Base-by-base conservation (phyloP, 495 filamentous ascomycete species). In the Lindgomyces ingoldianus region DNA sequence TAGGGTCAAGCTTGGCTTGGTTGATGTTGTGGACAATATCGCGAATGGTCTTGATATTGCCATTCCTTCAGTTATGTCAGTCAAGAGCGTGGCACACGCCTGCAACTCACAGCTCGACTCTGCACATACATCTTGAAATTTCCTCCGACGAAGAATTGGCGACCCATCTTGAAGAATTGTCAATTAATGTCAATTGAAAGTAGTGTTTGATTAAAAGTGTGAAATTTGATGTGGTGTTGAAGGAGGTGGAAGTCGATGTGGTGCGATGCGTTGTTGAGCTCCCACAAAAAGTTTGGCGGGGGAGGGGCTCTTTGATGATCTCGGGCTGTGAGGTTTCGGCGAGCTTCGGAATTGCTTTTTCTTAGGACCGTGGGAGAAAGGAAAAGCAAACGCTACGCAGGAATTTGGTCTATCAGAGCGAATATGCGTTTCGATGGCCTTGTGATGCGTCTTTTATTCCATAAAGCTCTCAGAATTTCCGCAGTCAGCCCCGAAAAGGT, bases 61-160 rank as follows among this genome's bases (percentile, higher is more conserved):
- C 93, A 83, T 98, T 98, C 91, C 91, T 96, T 62, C 36, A 52
- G 45, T 21, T 36, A 18, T 41, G 59, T 68, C 53, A 68, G 65
- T 46, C 24, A 3, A 8, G 44, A 8, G 47, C 29, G 10, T 22
- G 25, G 39, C 45, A 18, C 9, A 2, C 25, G 4, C 27, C 22
- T 39, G 55, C 16, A 25, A 60, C 64, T 67, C 52, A 62, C 58
- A 45, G 58, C 58, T 49, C 52, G 53, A 39, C 33, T 53, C 2
- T 25, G 30, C 12, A 67, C 64, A 22, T 60, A 93, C 91, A 96
- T 96, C 83, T 98, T 98, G 84, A 98, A 98, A 86, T 98, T 98
- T 74, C 94, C 94, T 76, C 94, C 94, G 75, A 98, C 91, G 80
- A 98, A 97, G 85, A 97, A 98, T 87, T 91, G 89, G 82, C 94